phyloP scores from a whole-genome alignment of 78 protist genomes.

The Andalucia godoyi region DNA sequence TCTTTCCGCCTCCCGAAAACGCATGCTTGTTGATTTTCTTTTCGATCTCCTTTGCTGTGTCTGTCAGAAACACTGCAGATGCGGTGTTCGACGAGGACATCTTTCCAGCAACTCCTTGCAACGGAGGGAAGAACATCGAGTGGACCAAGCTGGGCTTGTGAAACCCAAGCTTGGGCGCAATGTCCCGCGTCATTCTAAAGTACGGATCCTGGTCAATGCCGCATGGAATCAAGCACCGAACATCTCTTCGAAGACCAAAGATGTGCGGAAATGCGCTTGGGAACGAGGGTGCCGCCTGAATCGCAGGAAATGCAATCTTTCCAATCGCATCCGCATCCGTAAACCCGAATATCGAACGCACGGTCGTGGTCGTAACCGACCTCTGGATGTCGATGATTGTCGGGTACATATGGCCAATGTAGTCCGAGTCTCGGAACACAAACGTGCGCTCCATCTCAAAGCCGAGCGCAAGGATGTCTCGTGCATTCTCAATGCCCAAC shows the following conservation, averaged over 20 bases:
- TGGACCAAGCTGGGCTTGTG: constrained; percentile 89
- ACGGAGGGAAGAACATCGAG: constrained; percentile 91
- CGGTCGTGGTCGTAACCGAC: constrained; percentile 14
- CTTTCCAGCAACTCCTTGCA: constrained; percentile 68
- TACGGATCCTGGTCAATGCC: constrained; percentile 99
- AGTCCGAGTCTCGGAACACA: constrained; percentile 90
- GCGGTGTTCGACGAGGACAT: constrained; percentile 76
- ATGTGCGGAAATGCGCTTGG: constrained; percentile 90
- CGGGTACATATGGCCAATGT: constrained; percentile 63
- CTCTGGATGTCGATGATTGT: constrained; percentile 42
- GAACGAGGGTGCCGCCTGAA: constrained; percentile 93
- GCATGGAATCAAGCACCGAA: constrained; percentile 95
- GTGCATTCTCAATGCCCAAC: constrained; percentile 71
- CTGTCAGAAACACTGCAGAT: constrained; percentile 84
- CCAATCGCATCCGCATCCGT: constrained; percentile 52
- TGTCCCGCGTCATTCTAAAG: constrained; percentile 95
- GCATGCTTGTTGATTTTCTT: constrained; percentile 80
- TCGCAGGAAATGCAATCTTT: constrained; percentile 83
- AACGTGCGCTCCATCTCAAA: constrained; percentile 92
- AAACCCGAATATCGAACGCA: constrained; percentile 72
- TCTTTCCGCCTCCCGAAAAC: constrained; percentile 86
- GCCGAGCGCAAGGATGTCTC: constrained; percentile 97
- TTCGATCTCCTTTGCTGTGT: constrained; percentile 76
- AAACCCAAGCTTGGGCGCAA: constrained; percentile 81
- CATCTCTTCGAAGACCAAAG: constrained; percentile 38